A percentile compares a stretch with the other conserved stretches of the same genome.
phyloP scores from a whole-genome alignment of 2,329 filamentous ascomycete genomes.

The Pezicula neosporulosa region DNA sequence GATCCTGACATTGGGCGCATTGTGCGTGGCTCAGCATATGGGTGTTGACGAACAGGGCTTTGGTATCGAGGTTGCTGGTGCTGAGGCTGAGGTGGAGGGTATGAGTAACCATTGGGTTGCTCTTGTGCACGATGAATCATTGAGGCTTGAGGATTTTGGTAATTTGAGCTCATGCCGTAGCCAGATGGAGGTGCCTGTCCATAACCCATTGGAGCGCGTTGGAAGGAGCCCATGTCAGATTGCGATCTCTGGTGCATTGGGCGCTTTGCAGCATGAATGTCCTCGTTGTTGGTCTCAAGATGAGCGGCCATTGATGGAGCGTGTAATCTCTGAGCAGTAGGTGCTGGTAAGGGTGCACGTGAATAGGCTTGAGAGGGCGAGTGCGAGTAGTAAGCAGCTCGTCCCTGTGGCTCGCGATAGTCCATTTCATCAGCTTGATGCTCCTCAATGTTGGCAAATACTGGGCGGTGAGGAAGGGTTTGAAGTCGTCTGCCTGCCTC shows the following conservation, averaged over 20 bases:
- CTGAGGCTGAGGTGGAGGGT: slow-evolving; percentile 1
- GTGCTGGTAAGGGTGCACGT: slow-evolving; percentile 17
- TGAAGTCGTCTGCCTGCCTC: slow-evolving; percentile 9
- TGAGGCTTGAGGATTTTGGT: neutral
- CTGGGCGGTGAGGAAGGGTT: slow-evolving; percentile 13
- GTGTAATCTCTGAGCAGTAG: slow-evolving; percentile 18
- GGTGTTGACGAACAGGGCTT: neutral
- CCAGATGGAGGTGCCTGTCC: neutral
- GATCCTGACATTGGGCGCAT: neutral
- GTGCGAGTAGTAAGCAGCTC: slow-evolving; percentile 5
- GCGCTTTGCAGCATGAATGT: slow-evolving; percentile 4
- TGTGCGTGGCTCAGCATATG: neutral
- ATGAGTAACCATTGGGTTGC: neutral
- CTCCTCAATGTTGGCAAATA: slow-evolving; percentile 19
- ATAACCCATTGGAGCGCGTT: slow-evolving; percentile 4
- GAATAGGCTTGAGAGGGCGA: slow-evolving; percentile 9
- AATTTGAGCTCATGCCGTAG: neutral
- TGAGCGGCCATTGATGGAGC: slow-evolving; percentile 19
- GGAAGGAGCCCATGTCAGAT: slow-evolving; percentile 21
- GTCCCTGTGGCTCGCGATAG: neutral
- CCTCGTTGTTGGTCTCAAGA: slow-evolving; percentile 14
- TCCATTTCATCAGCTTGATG: slow-evolving; percentile 16
- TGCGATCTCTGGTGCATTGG: slow-evolving; percentile 24
- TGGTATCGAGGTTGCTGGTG: neutral
- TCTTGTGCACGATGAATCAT: neutral